These are phyloP conservation scores for Datisca glomerata DNA, from an alignment of 306 rosid species.

Conservation along the genomic window DNA sequence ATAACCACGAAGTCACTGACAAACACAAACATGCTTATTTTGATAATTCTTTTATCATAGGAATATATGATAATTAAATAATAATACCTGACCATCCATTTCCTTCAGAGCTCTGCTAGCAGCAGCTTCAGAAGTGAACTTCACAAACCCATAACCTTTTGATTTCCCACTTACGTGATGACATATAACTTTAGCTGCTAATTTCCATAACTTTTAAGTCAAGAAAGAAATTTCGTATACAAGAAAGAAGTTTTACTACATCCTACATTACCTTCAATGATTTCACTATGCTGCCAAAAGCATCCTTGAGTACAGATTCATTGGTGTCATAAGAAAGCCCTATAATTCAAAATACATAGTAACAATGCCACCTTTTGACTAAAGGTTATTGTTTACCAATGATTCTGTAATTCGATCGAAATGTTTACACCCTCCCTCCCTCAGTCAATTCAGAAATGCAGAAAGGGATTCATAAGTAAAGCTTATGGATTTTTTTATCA, in stretches of 20 bases:
- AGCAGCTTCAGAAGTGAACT: slow-evolving; percentile 35
- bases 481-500: neutral
- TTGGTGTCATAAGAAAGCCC: slow-evolving; percentile 63
- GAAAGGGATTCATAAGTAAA: neutral
- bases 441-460: neutral
- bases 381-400: neutral
- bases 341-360: neutral
- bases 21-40: too few relatives aligned
- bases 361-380: neutral
- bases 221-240: neutral
- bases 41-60: too few relatives aligned
- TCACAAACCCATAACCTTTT: slow-evolving; percentile 53
- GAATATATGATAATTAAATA: neutral
- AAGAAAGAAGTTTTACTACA: neutral
- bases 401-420: neutral
- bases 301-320: slow-evolving; percentile 44
- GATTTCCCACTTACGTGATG: slow-evolving; percentile 51
- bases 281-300: slow-evolving; percentile 41
- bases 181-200: slow-evolving; percentile 49
- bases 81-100: slow-evolving; percentile 37
- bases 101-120: slow-evolving; percentile 38
- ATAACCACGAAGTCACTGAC: neutral
- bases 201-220: neutral
- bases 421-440: too few relatives aligned
- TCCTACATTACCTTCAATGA: slow-evolving; percentile 37